Evolutionary conservation across 345 rosid genomes (phyloP).

Genomic region (Euphorbia tirucalli): DNA sequence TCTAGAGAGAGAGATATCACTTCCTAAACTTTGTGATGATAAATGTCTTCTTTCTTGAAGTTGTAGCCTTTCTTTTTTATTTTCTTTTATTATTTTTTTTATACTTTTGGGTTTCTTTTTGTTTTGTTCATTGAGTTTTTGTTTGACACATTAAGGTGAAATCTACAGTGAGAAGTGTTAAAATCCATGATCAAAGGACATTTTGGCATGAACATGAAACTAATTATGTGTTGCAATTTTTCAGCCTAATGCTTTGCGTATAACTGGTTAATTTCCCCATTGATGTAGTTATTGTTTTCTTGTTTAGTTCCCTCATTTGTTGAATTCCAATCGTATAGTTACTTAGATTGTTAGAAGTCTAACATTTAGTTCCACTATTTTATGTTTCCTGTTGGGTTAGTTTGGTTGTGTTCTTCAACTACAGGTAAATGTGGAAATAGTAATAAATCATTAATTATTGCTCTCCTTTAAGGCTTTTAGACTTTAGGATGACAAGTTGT

Average conservation of each 20-base stretch:
- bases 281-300: neutral
- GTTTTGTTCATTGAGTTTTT: neutral
- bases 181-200: constrained; percentile 13
- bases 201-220: constrained; percentile 9
- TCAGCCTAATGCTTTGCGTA: neutral
- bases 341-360: constrained; percentile 15
- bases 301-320: neutral
- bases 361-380: constrained; percentile 17
- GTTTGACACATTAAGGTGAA: constrained; percentile 27
- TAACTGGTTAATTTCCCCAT: constrained; percentile 10
- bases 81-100: neutral
- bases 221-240: constrained; percentile 13
- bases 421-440: constrained; percentile 29
- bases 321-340: neutral
- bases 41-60: constrained; percentile 26
- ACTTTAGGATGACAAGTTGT: constrained; percentile 34
- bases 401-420: constrained; percentile 29
- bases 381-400: constrained; percentile 18
- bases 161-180: constrained; percentile 34
- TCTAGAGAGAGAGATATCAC: constrained; percentile 22
- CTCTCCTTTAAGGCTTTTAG: constrained; percentile 39
- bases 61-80: constrained; percentile 11
- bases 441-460: constrained; percentile 35
- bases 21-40: constrained; percentile 21
- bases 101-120: neutral